Percentiles rank a stretch among this genome's conserved stretches.
These are phyloP conservation scores for Echites panduratus DNA, from an alignment of 257 asterid genomes.

Conservation along the genomic window DNA sequence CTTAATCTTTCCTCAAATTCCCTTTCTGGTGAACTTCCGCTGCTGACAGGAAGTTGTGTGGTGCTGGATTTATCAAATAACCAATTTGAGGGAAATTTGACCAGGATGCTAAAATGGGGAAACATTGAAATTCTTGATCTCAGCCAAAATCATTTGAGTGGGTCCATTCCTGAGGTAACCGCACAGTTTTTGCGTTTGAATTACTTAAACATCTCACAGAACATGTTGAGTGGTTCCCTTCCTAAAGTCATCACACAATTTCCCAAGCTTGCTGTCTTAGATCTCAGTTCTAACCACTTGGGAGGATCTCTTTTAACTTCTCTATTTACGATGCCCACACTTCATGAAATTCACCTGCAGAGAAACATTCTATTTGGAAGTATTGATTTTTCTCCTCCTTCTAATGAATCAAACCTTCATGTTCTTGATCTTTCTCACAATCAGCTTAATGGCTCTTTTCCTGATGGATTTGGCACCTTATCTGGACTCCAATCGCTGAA, in stretches of 20 bases:
- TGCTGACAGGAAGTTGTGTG: constrained; percentile 66
- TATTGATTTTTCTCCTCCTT: constrained; percentile 48
- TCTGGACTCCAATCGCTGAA: constrained; percentile 51
- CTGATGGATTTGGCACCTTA: constrained; percentile 58
- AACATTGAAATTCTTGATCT: constrained; percentile 77
- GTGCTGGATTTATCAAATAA: constrained; percentile 70
- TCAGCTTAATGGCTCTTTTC: constrained; percentile 46
- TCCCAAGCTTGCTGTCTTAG: constrained; percentile 67
- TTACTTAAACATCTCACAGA: constrained; percentile 69
- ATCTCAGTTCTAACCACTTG: constrained; percentile 78
- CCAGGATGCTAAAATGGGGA: constrained; percentile 75
- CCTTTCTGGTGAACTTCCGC: constrained; percentile 84
- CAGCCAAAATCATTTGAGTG: constrained; percentile 66
- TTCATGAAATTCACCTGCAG: constrained; percentile 70
- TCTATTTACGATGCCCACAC: constrained; percentile 56
- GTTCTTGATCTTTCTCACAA: constrained; percentile 72
- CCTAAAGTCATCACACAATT: constrained; percentile 52
- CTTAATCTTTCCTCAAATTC: constrained; percentile 80
- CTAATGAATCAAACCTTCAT: constrained; percentile 42
- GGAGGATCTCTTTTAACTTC: constrained; percentile 55
- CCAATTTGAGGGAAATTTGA: constrained; percentile 65
- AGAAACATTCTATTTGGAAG: constrained; percentile 52
- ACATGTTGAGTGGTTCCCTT: constrained; percentile 56
- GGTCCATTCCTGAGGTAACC: constrained; percentile 66
- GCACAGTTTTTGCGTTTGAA: constrained; percentile 76